phyloP scores from a whole-genome alignment of 2,329 filamentous ascomycete species.

The Pseudogymnoascus sp. region DNA sequence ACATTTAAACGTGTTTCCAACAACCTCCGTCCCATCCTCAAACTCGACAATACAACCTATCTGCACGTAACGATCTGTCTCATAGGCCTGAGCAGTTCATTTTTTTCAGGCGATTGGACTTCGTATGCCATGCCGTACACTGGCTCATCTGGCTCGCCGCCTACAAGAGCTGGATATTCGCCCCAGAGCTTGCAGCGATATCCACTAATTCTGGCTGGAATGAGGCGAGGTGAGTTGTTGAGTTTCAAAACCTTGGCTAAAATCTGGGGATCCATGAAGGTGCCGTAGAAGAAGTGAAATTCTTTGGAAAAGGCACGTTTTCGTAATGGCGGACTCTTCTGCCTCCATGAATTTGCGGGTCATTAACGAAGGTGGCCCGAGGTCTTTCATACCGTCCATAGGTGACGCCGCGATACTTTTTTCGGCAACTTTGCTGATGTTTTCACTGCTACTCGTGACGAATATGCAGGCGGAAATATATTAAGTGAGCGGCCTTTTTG shows the following conservation, averaged over 20 bases:
- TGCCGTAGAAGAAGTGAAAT: slow-evolving; percentile 31
- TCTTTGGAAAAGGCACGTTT: slow-evolving; percentile 21
- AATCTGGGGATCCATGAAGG: slow-evolving; percentile 30
- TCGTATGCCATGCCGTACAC: slow-evolving; percentile 20
- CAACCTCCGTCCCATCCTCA: slow-evolving; percentile 19
- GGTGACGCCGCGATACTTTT: background rate
- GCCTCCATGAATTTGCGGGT: background rate
- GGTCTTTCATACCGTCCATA: background rate
- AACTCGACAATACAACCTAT: slow-evolving; percentile 19
- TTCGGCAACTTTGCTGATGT: background rate
- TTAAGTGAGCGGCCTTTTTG: background rate
- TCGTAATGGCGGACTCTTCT: background rate
- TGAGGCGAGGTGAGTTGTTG: slow-evolving; percentile 20
- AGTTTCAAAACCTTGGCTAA: slow-evolving; percentile 27
- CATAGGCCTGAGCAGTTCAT: slow-evolving; percentile 16
- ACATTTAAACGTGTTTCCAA: slow-evolving; percentile 18
- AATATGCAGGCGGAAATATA: background rate
- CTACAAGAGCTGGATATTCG: slow-evolving; percentile 28
- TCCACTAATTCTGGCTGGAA: slow-evolving; percentile 23
- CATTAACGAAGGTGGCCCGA: background rate
- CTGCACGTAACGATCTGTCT: slow-evolving; percentile 17
- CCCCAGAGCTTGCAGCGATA: slow-evolving; percentile 30
- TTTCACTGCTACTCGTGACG: background rate
- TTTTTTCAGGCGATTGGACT: slow-evolving; percentile 4
- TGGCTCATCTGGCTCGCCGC: slow-evolving; percentile 13